These are phyloP conservation scores for Penicillium lividum DNA, from an alignment of 495 filamentous ascomycete species.

Conservation along the genomic window DNA sequence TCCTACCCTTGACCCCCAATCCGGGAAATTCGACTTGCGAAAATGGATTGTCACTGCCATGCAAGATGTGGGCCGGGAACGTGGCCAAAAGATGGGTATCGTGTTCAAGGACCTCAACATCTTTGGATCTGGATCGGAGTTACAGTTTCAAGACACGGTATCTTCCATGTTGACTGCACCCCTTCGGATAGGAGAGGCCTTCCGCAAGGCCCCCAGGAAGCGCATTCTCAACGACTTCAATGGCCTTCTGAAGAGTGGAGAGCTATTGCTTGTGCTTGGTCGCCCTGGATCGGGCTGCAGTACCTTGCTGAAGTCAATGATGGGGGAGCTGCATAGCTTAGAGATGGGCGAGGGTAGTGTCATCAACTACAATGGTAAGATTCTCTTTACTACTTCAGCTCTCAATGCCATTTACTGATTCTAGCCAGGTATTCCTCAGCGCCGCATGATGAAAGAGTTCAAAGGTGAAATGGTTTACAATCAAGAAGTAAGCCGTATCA, in stretches of 20 bases:
- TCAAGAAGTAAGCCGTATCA: constrained; percentile 55
- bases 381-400: background rate
- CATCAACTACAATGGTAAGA: constrained; percentile 70
- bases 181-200: constrained; percentile 29
- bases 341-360: constrained; percentile 64
- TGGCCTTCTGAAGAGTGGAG: constrained; percentile 69
- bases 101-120: constrained; percentile 52
- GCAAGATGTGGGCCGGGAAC: constrained; percentile 27
- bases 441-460: constrained; percentile 51
- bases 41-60: constrained; percentile 35
- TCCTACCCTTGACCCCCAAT: constrained; percentile 29
- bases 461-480: constrained; percentile 82
- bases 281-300: constrained; percentile 75
- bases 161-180: constrained; percentile 44
- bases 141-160: constrained; percentile 55
- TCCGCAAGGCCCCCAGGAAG: constrained; percentile 26
- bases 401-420: constrained; percentile 22
- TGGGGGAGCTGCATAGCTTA: constrained; percentile 76
- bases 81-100: constrained; percentile 38
- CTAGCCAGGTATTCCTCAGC: constrained; percentile 23
- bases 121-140: constrained; percentile 50
- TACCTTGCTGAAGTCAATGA: constrained; percentile 77
- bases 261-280: constrained; percentile 82
- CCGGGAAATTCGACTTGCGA: constrained; percentile 27
- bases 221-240: constrained; percentile 69